Evolutionary conservation across 2,329 filamentous ascomycete species (phyloP).

Genomic region (Chalara sp.): DNA sequence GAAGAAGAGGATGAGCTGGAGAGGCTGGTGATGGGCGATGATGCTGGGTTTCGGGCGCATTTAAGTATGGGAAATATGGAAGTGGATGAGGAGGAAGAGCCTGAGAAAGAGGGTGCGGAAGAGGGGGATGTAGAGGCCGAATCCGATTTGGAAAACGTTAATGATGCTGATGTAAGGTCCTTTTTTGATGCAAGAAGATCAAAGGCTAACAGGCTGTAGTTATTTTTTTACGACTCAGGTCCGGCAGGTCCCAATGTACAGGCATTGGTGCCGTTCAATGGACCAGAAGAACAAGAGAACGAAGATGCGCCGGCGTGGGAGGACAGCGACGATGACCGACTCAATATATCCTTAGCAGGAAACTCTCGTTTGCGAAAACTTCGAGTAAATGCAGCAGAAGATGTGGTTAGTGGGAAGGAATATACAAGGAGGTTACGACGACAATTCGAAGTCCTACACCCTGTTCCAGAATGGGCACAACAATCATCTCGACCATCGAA

Average conservation of each 20-base stretch:
- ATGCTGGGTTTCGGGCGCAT: constrained; percentile 69
- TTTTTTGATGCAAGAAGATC: background rate
- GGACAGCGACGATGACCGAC: constrained; percentile 89
- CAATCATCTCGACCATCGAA: constrained; percentile 44
- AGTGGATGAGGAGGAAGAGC: constrained; percentile 11
- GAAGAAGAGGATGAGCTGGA: constrained; percentile 81
- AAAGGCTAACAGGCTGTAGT: constrained; percentile 18
- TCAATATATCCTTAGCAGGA: constrained; percentile 74
- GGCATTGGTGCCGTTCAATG: constrained; percentile 13
- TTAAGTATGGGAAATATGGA: constrained; percentile 51
- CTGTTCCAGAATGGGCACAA: constrained; percentile 54
- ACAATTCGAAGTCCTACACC: constrained; percentile 61
- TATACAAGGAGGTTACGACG: constrained; percentile 74
- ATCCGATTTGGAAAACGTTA: constrained; percentile 54
- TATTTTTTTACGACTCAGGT: constrained; percentile 32
- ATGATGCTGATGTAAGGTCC: constrained; percentile 56
- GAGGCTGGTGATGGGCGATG: constrained; percentile 80
- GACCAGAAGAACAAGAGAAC: constrained; percentile 30
- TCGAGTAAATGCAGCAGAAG: constrained; percentile 72
- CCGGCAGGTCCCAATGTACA: constrained; percentile 18
- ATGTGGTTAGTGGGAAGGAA: constrained; percentile 78
- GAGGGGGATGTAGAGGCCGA: constrained; percentile 40
- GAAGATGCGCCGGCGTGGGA: constrained; percentile 65
- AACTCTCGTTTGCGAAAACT: constrained; percentile 76
- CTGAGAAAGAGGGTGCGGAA: constrained; percentile 6